Evolutionary conservation across 257 asterid species (phyloP), one percentile per base, ranked within the genome.

Genomic region (Lavandula angustifolia): DNA sequence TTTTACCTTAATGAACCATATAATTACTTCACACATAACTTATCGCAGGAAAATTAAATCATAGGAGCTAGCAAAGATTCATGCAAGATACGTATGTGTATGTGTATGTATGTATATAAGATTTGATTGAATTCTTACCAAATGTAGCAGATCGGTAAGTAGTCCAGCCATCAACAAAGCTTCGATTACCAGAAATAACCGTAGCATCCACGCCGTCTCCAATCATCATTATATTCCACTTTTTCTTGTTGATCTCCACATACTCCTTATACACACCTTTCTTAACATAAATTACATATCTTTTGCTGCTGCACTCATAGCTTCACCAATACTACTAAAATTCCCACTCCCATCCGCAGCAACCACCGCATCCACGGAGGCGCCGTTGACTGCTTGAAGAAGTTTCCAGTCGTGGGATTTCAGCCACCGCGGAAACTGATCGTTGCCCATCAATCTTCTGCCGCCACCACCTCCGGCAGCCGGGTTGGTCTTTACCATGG

Each of bases 161-260:
- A 34, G 79, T 69, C 85, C 82, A 76, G 2, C 90, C 90, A 65
- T 74, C 83, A 0, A 42, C 49, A 6, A 40, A 55, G 62, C 29
- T 84, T 44, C 79, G 77, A 34, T 61, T 56, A 10, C 87, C 87
- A 2, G 85, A 49, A 46, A 84, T 72, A 44, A 84, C 58, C 0
- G 90, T 81, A 12, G 50, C 81, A 33, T 75, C 76, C 12, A 74
- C 66, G 48, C 87, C 90, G 16, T 84, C 90, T 33, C 90, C 90
- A 3, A 84, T 75, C 85, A 84, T 72, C 83, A 81, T 71, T 53
- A 84, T 74, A 22, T 78, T 80, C 83, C 76, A 54, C 67, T 84
- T 84, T 67, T 76, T 74, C 70, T 79, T 81, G 1, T 46, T 42
- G 7, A 84, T 81, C 56, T 78, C 80, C 0, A 84, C 80, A 18